phyloP scores from a whole-genome alignment of 2,329 filamentous ascomycete genomes.

The Domatiomyces globalis region DNA sequence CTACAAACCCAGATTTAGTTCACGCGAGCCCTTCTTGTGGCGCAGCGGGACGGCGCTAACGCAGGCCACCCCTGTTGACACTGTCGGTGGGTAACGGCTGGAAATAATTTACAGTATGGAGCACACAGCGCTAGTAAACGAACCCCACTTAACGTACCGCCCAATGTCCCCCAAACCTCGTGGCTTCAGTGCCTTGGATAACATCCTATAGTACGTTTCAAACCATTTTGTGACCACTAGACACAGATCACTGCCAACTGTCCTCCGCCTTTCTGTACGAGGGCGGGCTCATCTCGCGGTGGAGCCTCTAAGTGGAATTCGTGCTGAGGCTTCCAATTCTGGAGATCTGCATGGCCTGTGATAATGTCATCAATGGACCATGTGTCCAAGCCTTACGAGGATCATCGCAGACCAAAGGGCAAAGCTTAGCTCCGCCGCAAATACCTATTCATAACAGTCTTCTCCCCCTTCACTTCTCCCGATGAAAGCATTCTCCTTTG shows the following conservation, averaged over 20 bases:
- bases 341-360: background rate
- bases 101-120: background rate
- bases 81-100: background rate
- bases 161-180: background rate
- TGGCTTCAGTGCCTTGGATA: background rate
- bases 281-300: background rate
- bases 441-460: background rate
- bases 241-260: background rate
- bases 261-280: too few relatives aligned
- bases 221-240: background rate
- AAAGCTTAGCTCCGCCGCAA: background rate
- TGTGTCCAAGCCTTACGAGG: background rate
- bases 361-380: slow-evolving; percentile 1
- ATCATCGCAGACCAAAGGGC: background rate
- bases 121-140: slow-evolving; percentile 7
- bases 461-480: background rate
- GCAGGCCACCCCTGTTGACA: background rate
- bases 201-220: background rate
- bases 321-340: background rate
- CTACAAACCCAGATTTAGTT: background rate
- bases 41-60: slow-evolving; percentile 1
- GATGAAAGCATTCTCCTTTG: background rate
- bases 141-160: slow-evolving; percentile 1
- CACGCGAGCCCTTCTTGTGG: background rate
- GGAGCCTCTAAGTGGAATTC: background rate